These are phyloP conservation scores for Podospora bellae-mahoneyi DNA, from an alignment of 495 filamentous ascomycete species.

Conservation along the genomic window DNA sequence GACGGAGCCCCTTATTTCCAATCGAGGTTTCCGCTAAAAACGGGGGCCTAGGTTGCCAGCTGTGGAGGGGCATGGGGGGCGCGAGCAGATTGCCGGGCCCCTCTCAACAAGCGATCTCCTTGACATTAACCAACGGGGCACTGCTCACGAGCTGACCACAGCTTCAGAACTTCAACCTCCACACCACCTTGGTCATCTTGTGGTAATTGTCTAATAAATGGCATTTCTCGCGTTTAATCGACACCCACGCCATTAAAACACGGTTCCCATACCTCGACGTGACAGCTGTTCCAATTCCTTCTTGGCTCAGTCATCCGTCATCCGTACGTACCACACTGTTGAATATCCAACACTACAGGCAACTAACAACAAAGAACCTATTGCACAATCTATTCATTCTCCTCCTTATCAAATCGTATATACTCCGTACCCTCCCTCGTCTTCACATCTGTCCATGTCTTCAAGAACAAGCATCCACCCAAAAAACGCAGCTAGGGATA, in stretches of 20 bases:
- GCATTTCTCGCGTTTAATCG: no score
- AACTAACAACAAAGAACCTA: background rate
- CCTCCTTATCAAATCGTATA: background rate
- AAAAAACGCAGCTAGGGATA: background rate
- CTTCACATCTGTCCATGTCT: background rate
- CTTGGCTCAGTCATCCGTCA: background rate
- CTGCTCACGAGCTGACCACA: background rate
- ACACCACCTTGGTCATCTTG: background rate
- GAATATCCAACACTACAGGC: background rate
- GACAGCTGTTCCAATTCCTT: background rate
- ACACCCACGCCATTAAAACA: no score
- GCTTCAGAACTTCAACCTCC: background rate
- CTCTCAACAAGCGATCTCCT: background rate
- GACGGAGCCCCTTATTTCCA: background rate
- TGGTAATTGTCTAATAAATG: background rate
- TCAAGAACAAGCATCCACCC: background rate
- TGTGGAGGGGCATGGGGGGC: background rate
- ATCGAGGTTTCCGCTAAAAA: background rate
- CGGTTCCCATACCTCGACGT: background rate
- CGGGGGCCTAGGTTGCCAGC: background rate
- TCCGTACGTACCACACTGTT: background rate
- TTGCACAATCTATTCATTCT: background rate
- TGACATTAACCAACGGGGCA: background rate
- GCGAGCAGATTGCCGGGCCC: background rate
- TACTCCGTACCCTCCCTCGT: no score